Percentiles rank a stretch among this genome's conserved stretches.
Evolutionary conservation across 495 filamentous ascomycete genomes (phyloP).

Genomic region (Hyaloscypha finlandica): DNA sequence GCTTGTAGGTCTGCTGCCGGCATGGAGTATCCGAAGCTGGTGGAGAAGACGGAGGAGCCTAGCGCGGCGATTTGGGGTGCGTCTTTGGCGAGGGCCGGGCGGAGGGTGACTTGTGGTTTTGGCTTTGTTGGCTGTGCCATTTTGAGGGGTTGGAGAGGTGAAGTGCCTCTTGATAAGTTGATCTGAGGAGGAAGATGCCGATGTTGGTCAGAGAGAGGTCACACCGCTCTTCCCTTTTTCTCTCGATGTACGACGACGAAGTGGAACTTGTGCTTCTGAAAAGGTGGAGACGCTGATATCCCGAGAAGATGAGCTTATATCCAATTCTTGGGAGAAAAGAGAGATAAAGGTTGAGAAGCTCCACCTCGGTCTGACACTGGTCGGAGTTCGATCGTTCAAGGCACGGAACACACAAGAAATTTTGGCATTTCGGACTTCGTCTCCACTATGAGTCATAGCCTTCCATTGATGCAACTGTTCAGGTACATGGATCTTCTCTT

Average conservation of each 20-base stretch:
- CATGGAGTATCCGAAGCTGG: constrained; percentile 40
- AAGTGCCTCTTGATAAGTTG: no score
- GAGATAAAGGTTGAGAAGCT: not conserved
- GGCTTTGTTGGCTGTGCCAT: not conserved
- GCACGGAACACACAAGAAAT: not conserved
- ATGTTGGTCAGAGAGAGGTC: no score
- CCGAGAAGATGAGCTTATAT: not conserved
- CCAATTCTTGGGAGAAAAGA: not conserved
- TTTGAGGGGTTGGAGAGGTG: not conserved
- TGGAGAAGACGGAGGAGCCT: constrained; percentile 38
- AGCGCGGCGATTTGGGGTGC: constrained; percentile 37
- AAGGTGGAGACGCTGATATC: not conserved
- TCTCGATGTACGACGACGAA: not conserved
- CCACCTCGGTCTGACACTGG: not conserved
- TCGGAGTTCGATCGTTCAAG: not conserved
- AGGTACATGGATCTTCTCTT: not conserved
- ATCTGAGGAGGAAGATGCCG: no score
- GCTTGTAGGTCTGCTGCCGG: constrained; percentile 34
- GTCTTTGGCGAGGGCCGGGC: constrained; percentile 36
- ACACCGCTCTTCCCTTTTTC: not conserved
- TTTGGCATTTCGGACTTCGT: not conserved
- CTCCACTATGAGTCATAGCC: not conserved
- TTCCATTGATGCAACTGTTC: not conserved
- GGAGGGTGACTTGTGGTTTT: constrained; percentile 13
- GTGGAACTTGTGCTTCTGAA: no score